Evolutionary conservation across 768 basidiomycete species (phyloP).

Genomic region (Pleurotus pulmonarius): DNA sequence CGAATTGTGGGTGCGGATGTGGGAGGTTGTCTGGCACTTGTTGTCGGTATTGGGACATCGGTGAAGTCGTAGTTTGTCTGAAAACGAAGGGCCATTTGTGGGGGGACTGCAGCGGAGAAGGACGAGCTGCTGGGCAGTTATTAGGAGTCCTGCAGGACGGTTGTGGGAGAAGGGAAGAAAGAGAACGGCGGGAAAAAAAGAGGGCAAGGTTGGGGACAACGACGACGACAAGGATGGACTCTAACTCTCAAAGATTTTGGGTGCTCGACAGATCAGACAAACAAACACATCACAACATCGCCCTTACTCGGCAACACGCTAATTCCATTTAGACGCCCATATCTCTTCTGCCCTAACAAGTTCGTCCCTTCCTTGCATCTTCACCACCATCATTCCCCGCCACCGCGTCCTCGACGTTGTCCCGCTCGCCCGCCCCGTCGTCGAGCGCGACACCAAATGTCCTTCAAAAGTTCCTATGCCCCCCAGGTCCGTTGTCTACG

Average conservation of each 20-base stretch:
- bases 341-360: background rate
- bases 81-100: constrained; percentile 51
- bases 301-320: background rate
- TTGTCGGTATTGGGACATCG: constrained; percentile 69
- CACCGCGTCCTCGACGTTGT: too few relatives aligned
- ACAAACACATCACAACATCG: constrained; percentile 8
- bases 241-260: background rate
- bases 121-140: background rate
- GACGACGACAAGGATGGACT: constrained; percentile 1
- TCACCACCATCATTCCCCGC: background rate
- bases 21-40: constrained; percentile 41
- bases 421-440: too few relatives aligned
- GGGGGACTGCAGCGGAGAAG: constrained; percentile 20
- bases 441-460: too few relatives aligned
- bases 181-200: background rate
- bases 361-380: background rate
- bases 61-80: constrained; percentile 47
- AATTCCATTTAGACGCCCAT: background rate
- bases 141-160: background rate
- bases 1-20: constrained; percentile 60
- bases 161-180: background rate
- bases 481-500: background rate
- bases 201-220: constrained; percentile 1
- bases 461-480: background rate
- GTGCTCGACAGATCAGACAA: constrained; percentile 1